phyloP scores from a whole-genome alignment of 768 basidiomycete genomes.

The Candolleomyces aberdarensis region DNA sequence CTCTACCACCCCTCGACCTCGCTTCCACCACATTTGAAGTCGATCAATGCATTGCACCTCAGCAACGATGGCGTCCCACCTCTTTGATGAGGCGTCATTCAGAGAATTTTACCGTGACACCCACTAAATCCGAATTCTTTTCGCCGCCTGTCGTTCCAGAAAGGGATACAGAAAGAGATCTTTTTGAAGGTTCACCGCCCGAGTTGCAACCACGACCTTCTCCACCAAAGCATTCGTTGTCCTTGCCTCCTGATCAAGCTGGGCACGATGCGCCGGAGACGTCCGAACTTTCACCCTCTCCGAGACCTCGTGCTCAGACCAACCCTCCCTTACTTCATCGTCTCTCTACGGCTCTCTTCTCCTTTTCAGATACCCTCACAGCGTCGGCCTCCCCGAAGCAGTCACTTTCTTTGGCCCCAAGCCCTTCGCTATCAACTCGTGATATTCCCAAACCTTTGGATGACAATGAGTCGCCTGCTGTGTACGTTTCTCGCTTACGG shows the following conservation, averaged over 20 bases:
- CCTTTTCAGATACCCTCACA: constrained; percentile 35
- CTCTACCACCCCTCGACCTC: constrained; percentile 7
- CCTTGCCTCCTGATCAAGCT: background rate
- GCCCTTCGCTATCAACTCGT: constrained; percentile 17
- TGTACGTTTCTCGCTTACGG: constrained; percentile 64
- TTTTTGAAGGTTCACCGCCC: too few relatives aligned
- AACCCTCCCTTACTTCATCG: constrained; percentile 72
- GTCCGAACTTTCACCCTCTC: constrained; percentile 7
- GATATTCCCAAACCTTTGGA: constrained; percentile 37
- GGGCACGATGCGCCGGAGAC: constrained; percentile 10
- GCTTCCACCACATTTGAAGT: background rate
- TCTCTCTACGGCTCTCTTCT: constrained; percentile 64
- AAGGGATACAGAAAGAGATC: too few relatives aligned
- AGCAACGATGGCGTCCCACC: background rate
- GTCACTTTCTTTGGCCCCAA: constrained; percentile 13
- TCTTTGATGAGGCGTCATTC: constrained; percentile 5
- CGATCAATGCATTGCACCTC: background rate
- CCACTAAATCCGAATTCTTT: background rate
- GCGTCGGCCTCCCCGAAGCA: constrained; percentile 12
- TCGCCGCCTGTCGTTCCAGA: too few relatives aligned
- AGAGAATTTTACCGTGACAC: background rate
- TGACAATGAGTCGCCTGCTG: constrained; percentile 64
- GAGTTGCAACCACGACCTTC: too few relatives aligned
- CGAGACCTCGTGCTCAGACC: constrained; percentile 46
- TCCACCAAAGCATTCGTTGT: background rate